phyloP scores from a whole-genome alignment of 1,284 basidiomycete species.

The Austroboletus novae-zelandiae region DNA sequence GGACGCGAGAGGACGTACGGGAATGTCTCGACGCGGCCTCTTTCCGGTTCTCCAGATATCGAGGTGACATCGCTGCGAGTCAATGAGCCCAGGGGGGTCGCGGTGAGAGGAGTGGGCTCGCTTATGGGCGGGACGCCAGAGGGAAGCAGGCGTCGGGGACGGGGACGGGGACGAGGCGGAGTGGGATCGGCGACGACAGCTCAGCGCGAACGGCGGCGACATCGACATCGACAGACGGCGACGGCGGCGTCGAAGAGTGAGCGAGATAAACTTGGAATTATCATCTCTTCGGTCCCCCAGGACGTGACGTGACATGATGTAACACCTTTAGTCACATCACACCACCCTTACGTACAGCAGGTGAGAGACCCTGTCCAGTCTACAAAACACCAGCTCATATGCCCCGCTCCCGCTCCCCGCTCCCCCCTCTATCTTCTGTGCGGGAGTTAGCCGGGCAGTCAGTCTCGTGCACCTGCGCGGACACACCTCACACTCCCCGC shows the following conservation, averaged over 20 bases:
- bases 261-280: no score
- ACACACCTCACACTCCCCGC: conserved; percentile 15
- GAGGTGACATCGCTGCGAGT: conserved; percentile 48
- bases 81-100: conserved; percentile 35
- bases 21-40: conserved; percentile 44
- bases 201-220: conserved; percentile 38
- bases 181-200: conserved; percentile 53
- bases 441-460: conserved; percentile 1
- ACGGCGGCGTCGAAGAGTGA: conserved; percentile 3
- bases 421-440: neutral
- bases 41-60: conserved; percentile 56
- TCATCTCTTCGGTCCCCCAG: conserved; percentile 17
- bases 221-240: conserved; percentile 28
- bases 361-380: conserved; percentile 11
- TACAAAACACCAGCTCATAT: conserved; percentile 24
- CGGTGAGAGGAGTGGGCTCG: conserved; percentile 43
- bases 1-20: conserved; percentile 37
- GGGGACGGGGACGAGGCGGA: conserved; percentile 49
- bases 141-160: conserved; percentile 33
- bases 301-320: conserved; percentile 6
- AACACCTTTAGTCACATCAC: conserved; percentile 21
- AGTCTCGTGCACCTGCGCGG: neutral
- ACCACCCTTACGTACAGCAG: conserved; percentile 20
- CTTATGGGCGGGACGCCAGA: conserved; percentile 45
- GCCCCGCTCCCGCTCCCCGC: neutral